Evolutionary conservation across 306 rosid genomes (phyloP).

Genomic region (Prunus campanulata): DNA sequence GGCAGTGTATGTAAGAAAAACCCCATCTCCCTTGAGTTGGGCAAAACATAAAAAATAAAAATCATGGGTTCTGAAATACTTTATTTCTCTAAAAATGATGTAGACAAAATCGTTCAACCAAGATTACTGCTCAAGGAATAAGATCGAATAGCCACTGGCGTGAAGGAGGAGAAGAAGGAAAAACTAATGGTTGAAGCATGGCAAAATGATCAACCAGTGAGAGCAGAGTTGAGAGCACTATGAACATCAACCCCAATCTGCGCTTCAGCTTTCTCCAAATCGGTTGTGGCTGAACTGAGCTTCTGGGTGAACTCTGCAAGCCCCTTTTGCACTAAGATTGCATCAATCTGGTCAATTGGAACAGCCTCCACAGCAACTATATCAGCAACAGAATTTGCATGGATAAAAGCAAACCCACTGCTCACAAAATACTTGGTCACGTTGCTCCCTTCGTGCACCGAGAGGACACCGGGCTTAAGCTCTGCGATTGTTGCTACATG

Average conservation of each 20-base stretch:
- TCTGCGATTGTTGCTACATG: conserved; percentile 95
- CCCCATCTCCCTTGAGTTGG: no score
- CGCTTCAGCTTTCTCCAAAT: conserved; percentile 95
- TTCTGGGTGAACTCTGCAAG: conserved; percentile 90
- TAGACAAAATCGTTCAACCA: no score
- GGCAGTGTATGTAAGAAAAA: no score
- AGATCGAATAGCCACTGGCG: no score
- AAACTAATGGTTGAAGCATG: no score
- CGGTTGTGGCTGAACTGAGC: conserved; percentile 79
- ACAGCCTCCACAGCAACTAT: conserved; percentile 94
- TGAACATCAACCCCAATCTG: conserved; percentile 92
- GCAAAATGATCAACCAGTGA: conserved; percentile 44
- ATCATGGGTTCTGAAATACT: no score
- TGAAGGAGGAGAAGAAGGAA: no score
- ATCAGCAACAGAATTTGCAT: conserved; percentile 84
- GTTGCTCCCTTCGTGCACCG: conserved; percentile 77
- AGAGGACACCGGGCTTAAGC: conserved; percentile 82
- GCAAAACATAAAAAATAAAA: no score
- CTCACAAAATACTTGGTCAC: conserved; percentile 75
- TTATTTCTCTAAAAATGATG: no score
- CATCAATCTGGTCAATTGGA: conserved; percentile 66
- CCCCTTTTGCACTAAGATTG: conserved; percentile 80
- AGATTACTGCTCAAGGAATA: no score
- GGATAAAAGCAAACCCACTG: conserved; percentile 87
- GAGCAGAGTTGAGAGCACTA: conserved; percentile 73